Evolutionary conservation across 2,329 filamentous ascomycete species (phyloP).

Genomic region (Nannizzia gypsea): DNA sequence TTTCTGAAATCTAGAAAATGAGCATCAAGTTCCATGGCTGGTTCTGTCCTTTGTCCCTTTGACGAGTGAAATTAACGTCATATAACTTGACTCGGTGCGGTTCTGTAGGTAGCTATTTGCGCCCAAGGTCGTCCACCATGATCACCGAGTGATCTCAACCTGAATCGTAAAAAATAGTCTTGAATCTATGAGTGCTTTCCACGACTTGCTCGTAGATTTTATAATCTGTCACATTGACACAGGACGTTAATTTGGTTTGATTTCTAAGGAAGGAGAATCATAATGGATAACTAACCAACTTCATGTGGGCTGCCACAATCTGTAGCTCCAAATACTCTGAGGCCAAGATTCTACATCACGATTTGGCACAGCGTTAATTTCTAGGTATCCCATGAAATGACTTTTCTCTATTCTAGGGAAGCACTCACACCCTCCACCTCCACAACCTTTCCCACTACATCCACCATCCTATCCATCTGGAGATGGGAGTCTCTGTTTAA

Average conservation of each 20-base stretch:
- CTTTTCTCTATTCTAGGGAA: background rate
- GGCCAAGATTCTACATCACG: slow-evolving; percentile 25
- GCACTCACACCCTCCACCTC: slow-evolving; percentile 28
- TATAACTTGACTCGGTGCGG: too few species aligned
- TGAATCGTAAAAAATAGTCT: slow-evolving; percentile 60
- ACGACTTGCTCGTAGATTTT: slow-evolving; percentile 65
- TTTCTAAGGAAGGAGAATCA: background rate
- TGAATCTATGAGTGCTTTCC: slow-evolving; percentile 70
- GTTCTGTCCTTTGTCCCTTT: too few species aligned
- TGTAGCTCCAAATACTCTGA: slow-evolving; percentile 31
- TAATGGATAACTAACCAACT: slow-evolving; percentile 23
- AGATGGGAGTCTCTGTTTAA: slow-evolving; percentile 49
- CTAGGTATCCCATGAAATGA: background rate
- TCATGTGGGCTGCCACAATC: slow-evolving; percentile 34
- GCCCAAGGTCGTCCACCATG: background rate
- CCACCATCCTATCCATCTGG: slow-evolving; percentile 35
- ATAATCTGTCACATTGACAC: slow-evolving; percentile 48
- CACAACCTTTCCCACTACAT: slow-evolving; percentile 37
- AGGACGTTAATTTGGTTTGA: background rate
- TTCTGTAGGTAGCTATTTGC: background rate
- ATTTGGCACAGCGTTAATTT: background rate
- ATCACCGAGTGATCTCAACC: background rate
- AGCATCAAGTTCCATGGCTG: too few species aligned
- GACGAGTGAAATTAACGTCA: too few species aligned
- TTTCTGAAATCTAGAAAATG: too few species aligned